Percentiles rank a stretch among this genome's conserved stretches.
phyloP scores from a whole-genome alignment of 108 stramenopile genomes.

The Epithemia pelagica region DNA sequence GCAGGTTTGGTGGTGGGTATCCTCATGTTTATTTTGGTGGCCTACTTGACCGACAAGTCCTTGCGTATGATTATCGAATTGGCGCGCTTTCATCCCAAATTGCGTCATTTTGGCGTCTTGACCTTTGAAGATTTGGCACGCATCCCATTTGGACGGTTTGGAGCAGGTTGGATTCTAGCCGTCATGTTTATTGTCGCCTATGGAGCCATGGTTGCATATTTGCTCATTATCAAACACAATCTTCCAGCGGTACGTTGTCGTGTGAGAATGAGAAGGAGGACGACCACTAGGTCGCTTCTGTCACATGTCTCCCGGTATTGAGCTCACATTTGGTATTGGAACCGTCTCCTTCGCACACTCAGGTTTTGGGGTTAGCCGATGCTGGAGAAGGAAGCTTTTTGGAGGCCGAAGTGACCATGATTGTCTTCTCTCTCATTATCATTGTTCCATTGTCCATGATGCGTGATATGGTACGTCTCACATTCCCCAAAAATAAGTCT shows the following conservation, averaged over 20 bases:
- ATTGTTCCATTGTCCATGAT: constrained; percentile 70
- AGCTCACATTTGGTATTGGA: no score
- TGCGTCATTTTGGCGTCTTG: constrained; percentile 34
- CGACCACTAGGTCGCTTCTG: no score
- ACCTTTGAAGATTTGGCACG: constrained; percentile 67
- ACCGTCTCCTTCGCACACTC: no score
- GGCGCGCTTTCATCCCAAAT: constrained; percentile 57
- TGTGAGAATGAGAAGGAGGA: constrained; percentile 25
- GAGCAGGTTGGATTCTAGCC: constrained; percentile 44
- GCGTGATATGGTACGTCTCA: constrained; percentile 46
- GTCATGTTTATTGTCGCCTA: constrained; percentile 76
- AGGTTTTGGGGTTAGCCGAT: not conserved
- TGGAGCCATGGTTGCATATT: constrained; percentile 84
- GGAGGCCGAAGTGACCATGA: constrained; percentile 49
- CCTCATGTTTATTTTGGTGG: constrained; percentile 47
- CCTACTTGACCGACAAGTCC: constrained; percentile 62
- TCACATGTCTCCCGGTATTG: no score
- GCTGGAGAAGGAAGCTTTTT: constrained; percentile 17
- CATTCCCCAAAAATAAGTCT: no score
- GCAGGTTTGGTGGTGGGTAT: constrained; percentile 57
- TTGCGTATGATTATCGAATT: constrained; percentile 65
- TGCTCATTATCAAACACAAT: constrained; percentile 79
- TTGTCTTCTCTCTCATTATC: constrained; percentile 36
- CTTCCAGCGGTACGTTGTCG: constrained; percentile 55
- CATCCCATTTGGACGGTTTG: constrained; percentile 50